These are phyloP conservation scores for Spiromastix sp. DNA, from an alignment of 2,329 filamentous ascomycete species.

Conservation along the genomic window DNA sequence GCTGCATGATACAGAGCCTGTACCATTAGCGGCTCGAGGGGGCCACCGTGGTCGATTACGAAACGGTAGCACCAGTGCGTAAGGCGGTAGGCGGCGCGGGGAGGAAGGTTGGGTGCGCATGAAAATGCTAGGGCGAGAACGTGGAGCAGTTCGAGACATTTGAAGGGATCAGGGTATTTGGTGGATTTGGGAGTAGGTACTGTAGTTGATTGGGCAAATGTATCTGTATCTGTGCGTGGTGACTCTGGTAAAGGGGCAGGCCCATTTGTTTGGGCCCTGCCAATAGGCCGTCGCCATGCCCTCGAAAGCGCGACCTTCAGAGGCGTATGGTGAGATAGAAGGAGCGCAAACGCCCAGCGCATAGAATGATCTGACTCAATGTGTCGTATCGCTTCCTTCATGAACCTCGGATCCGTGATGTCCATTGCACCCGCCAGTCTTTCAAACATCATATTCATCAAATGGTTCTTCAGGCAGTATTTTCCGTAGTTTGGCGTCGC, in stretches of 20 bases:
- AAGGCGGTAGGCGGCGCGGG: constrained; percentile 34
- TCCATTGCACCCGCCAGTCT: constrained; percentile 23
- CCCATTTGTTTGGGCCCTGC: constrained; percentile 9
- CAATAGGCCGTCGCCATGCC: too few relatives aligned
- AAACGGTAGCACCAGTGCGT: constrained; percentile 39
- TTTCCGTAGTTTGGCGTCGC: too few relatives aligned
- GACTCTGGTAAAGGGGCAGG: constrained; percentile 1
- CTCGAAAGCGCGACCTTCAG: constrained; percentile 28
- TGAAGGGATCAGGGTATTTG: constrained; percentile 21
- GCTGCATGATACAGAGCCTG: constrained; percentile 42
- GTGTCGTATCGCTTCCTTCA: constrained; percentile 20
- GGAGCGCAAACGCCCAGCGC: constrained; percentile 19
- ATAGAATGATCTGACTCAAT: constrained; percentile 17
- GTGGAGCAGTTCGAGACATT: constrained; percentile 34
- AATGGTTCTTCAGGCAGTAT: too few relatives aligned
- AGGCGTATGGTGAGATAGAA: constrained; percentile 27
- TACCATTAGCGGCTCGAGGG: constrained; percentile 33
- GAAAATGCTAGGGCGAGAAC: constrained; percentile 36
- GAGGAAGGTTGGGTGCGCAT: constrained; percentile 23
- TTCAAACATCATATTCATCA: constrained; percentile 21
- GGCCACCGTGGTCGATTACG: constrained; percentile 32
- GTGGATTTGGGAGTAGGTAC: neutral
- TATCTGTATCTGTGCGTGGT: constrained; percentile 7
- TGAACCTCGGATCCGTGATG: constrained; percentile 23
- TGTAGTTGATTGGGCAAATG: constrained; percentile 11